Base-by-base conservation (phyloP, 352 stramenopile species). In the Globisporangium orthogonon region DNA sequence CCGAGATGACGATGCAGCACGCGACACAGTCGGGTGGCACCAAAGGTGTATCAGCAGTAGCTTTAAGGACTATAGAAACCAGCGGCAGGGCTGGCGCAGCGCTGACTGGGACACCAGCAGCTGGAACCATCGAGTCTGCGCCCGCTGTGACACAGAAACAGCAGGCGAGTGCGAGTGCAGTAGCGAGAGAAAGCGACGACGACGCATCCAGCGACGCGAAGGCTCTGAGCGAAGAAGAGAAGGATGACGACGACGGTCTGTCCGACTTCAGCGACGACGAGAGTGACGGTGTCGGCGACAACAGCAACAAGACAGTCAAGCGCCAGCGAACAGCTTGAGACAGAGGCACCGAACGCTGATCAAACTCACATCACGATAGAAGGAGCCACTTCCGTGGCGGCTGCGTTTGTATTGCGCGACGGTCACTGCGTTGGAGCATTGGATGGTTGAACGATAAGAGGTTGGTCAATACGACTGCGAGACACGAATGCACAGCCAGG, bases 1-100 rank as follows among this genome's bases (percentile, higher is more conserved):
- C 46, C 9, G 83, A 87, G 49, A 74, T 89, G 66, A 91, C 83
- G 0, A 43, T 33, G 17, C 65, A 84, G 37, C 71, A 89, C 50
- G 79, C 83, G 14, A 15, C 29, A 9, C 28, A 33, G 46, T 39
- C 46, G 46, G 23, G 14, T 23, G 41, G n/a, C 15, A 29, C 28
- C 28, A 51, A n/a, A 13, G 29, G 28, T n/a, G 4, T 0, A 2
- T 11, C 35, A 10, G 14, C 37, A 13, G 28, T 13, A 14, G 3
- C 23, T 10, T 5, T 29, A n/a, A n/a, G n/a, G n/a, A 33, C 6
- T 18, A 14, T n/a, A 6, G 3, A 15, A 33, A 54, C 6, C 49
- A 45, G 15, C 49, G 23, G 50, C 7, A 46, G 6, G n/a, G n/a
- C n/a, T n/a, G n/a, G n/a, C n/a, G n/a, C n/a, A n/a, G n/a, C n/a